phyloP scores from a whole-genome alignment of 2,329 filamentous ascomycete genomes.

The Aspergillus ochraceus region DNA sequence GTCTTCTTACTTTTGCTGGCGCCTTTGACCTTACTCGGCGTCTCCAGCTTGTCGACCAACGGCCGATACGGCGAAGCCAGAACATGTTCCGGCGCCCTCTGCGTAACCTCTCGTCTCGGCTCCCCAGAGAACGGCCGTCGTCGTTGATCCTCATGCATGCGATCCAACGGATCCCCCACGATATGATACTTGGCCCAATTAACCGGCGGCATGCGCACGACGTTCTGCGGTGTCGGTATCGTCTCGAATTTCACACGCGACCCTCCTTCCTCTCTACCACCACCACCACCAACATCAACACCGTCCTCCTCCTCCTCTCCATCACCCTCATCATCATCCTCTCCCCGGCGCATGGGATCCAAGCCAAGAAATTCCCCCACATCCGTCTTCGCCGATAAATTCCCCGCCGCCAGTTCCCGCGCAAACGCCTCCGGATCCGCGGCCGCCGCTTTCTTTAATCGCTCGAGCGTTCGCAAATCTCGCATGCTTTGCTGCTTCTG shows the following conservation, averaged over 20 bases:
- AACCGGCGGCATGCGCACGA: constrained; percentile 83
- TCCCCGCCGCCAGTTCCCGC: constrained; percentile 64
- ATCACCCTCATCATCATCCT: constrained; percentile 34
- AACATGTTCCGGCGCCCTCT: constrained; percentile 50
- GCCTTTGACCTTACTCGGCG: constrained; percentile 30
- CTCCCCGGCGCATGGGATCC: constrained; percentile 38
- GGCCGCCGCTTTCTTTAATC: constrained; percentile 69
- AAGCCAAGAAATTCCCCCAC: constrained; percentile 28
- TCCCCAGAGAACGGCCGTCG: constrained; percentile 56
- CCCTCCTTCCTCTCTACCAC: constrained; percentile 12
- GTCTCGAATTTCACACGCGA: constrained; percentile 52
- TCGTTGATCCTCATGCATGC: constrained; percentile 78
- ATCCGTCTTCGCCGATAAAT: constrained; percentile 48
- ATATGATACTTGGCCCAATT: constrained; percentile 95
- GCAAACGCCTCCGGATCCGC: constrained; percentile 71
- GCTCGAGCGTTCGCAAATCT: constrained; percentile 71
- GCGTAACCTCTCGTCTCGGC: constrained; percentile 36
- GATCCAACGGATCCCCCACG: constrained; percentile 81
- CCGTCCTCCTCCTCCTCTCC: constrained; percentile 35
- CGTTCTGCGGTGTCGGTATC: constrained; percentile 75
- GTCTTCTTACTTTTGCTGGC: constrained; percentile 36
- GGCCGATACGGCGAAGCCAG: constrained; percentile 62
- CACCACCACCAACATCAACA: constrained; percentile 30
- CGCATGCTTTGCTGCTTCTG: constrained; percentile 75
- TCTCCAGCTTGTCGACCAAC: constrained; percentile 53